These are phyloP conservation scores for Monosporascus sp. DNA, from an alignment of 2,329 filamentous ascomycete species.

Conservation along the genomic window DNA sequence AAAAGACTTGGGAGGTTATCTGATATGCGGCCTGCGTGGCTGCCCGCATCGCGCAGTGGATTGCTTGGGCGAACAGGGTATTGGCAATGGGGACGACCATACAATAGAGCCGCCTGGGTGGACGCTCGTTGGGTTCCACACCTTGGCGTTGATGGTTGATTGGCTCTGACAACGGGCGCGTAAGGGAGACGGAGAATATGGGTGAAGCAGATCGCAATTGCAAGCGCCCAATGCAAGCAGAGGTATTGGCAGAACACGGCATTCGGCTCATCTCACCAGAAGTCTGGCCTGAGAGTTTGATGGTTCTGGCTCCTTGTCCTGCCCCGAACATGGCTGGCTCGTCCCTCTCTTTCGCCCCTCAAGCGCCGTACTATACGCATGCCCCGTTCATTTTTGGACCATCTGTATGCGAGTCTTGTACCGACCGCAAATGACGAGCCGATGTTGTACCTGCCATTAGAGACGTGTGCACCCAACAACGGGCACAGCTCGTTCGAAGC, in stretches of 20 bases:
- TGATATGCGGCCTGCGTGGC: slow-evolving; percentile 21
- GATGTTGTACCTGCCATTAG: too few species aligned
- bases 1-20: slow-evolving; percentile 12
- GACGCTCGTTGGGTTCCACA: slow-evolving; percentile 13
- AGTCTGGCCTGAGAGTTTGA: neutral
- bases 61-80: slow-evolving; percentile 9
- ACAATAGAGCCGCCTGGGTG: slow-evolving; percentile 6
- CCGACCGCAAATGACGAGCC: too few species aligned
- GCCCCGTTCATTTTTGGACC: neutral
- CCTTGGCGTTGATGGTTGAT: slow-evolving; percentile 23
- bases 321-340: neutral
- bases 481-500: neutral
- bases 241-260: neutral
- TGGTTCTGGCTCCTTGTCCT: neutral
- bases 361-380: neutral
- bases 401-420: neutral
- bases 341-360: neutral
- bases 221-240: slow-evolving; percentile 21
- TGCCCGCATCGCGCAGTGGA: slow-evolving; percentile 10
- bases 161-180: slow-evolving; percentile 15
- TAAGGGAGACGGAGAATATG: slow-evolving; percentile 17
- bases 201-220: slow-evolving; percentile 16
- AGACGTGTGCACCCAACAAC: neutral
- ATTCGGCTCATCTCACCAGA: neutral
- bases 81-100: neutral